These are phyloP conservation scores for Globisporangium viniferum DNA, from an alignment of 352 stramenopile species.

Conservation along the genomic window DNA sequence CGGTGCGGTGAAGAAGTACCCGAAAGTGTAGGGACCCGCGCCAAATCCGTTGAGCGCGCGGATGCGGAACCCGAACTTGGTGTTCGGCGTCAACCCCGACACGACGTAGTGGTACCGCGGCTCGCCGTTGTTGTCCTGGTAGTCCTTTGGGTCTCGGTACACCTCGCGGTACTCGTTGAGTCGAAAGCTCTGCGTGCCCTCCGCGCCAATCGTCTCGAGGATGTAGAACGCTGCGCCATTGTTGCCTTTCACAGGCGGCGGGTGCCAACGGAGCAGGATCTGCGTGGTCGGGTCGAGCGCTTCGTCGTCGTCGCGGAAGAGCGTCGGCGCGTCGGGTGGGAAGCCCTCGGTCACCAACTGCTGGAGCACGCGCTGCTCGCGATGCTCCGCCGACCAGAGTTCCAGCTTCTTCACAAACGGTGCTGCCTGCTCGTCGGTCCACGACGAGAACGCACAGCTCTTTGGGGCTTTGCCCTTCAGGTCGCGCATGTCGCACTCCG, in stretches of 20 bases:
- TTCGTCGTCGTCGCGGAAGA: conserved; percentile 55
- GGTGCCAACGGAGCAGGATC: conserved; percentile 63
- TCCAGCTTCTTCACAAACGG: conserved; percentile 70
- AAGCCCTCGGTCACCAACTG: conserved; percentile 62
- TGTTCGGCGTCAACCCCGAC: conserved; percentile 70
- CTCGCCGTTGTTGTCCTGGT: conserved; percentile 72
- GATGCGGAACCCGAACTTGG: conserved; percentile 88
- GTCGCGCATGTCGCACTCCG: conserved; percentile 65
- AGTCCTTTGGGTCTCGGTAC: conserved; percentile 86
- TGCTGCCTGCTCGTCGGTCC: conserved; percentile 49
- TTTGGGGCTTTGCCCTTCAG: conserved; percentile 52
- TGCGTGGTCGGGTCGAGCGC: conserved; percentile 67
- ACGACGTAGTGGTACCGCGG: conserved; percentile 76
- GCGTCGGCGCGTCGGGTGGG: conserved; percentile 48
- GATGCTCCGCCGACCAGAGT: conserved; percentile 63
- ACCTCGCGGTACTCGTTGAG: conserved; percentile 79
- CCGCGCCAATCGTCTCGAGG: conserved; percentile 72
- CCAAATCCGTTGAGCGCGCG: conserved; percentile 91
- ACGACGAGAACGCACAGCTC: conserved; percentile 57
- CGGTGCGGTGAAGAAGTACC: conserved; percentile 83
- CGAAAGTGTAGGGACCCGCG: conserved; percentile 80
- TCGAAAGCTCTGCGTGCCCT: conserved; percentile 63
- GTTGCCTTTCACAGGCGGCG: conserved; percentile 49
- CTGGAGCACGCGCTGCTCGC: conserved; percentile 67
- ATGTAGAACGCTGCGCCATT: conserved; percentile 83